Base-by-base conservation (phyloP, 768 basidiomycete species). In the Suillus luteus region DNA sequence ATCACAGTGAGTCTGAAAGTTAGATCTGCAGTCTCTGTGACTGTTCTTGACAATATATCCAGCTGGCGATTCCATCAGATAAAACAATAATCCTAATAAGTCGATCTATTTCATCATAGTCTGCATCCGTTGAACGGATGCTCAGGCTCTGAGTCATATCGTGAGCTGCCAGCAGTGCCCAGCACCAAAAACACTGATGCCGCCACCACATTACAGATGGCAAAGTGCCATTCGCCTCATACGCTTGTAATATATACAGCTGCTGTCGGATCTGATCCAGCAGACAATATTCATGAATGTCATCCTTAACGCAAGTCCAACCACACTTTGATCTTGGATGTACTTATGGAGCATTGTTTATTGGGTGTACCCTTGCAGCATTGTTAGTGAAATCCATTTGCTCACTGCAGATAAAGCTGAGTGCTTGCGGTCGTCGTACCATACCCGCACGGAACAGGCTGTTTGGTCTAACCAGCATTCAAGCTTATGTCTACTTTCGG, bases 391-490 rank as follows among this genome's bases (percentile, higher is more conserved):
- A 35, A 54, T 7, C 7, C 11, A 3, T 33, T 49, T 33, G 10
- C 19, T 54, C 35, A 7, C 6, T 31, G 19, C 19, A 54, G 19
- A 35, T 52, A 1, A 35, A n/a, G 52, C 52, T 35, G 31, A 35
- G 11, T 33, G 7, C 35, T 35, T n/a, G 5, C 31, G 4, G 19
- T n/a, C 19, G 33, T n/a, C 33, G 33, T 33, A 54, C 27, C 19
- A 33, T 58, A 58, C 5, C 24, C 6, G n/a, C 55, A 40, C 17
- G 22, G 37, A 41, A 41, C 61, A 62, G 61, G 10, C 61, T 62
- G 6, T 59, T 60, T 62, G 61, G 61, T 27, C 14, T 62, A 35
- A 62, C 55, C 14, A 62, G 19, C 27, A 24, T 62, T 58, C 61
- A 62, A 55, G 55, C 61, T 37, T 59, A 41, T 2, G 15, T 62